Conservation (phyloP, 2,329 filamentous ascomycete genomes). For the Amauroascus niger region DNA sequence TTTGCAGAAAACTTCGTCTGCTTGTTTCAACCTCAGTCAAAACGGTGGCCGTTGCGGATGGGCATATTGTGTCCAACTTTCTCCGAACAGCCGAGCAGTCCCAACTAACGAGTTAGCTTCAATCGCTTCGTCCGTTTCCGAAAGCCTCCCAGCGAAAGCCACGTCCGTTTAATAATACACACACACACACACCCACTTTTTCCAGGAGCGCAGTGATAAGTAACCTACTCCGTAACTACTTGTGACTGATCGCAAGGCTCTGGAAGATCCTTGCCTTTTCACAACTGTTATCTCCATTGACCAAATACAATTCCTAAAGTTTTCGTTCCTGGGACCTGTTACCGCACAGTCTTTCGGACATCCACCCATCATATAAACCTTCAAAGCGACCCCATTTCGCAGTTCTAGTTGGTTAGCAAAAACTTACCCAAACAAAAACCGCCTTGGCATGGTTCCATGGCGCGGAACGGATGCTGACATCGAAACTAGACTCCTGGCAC, state of each 20-base stretch:
- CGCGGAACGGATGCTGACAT: not conserved
- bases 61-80: not conserved
- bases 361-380: too few species aligned
- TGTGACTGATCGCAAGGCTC: not conserved
- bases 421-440: too few species aligned
- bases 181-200: too few species aligned
- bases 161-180: not conserved
- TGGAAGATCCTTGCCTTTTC: too few species aligned
- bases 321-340: not conserved
- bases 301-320: not conserved
- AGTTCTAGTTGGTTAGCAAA: too few species aligned
- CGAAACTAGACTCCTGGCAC: not conserved
- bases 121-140: not conserved
- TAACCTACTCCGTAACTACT: not conserved
- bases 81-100: not conserved
- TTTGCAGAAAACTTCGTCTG: not conserved
- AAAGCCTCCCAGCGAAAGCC: not conserved
- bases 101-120: not conserved
- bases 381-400: too few species aligned
- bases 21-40: too few species aligned
- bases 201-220: not conserved
- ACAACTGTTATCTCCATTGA: too few species aligned
- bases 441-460: not conserved
- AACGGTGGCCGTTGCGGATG: too few species aligned
- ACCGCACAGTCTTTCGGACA: not conserved